Evolutionary conservation across 164 flowering plant genomes (phyloP), one percentile per base, ranked within the genome.

Genomic region (Houttuynia cordata): DNA sequence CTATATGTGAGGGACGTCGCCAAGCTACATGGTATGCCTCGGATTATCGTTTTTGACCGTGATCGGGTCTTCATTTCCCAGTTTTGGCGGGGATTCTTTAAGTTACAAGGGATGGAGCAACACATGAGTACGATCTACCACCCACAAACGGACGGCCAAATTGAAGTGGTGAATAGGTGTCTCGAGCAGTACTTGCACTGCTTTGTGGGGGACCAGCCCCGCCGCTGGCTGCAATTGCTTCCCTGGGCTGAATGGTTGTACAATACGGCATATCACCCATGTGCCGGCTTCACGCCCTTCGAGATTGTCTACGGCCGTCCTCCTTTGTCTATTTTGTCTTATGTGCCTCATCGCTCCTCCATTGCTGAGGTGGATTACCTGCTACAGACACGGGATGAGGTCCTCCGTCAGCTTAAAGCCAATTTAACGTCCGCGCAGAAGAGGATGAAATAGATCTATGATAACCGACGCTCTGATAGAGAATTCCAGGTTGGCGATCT

Each of bases 101-200:
- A 18, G 9, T 19, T 20, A 5, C 20, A 15, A 22, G 51, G 61
- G 7, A 2, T 50, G 19, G n/a, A 7, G 6, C 23, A 39, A 7
- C 47, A 59, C 0, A 37, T 37, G 13, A 18, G n/a, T 7, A 30
- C 37, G 2, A 6, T 10, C 50, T 7, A 39, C 14, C 61, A 59
- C 49, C 50, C 50, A 7, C 61, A 59, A 4, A 59, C 51, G 49
- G 61, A n/a, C n/a, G n/a, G n/a, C n/a, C n/a, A n/a, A n/a, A n/a
- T n/a, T n/a, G n/a, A 59, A 13, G 24, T 37, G 12, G 23, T 59
- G 8, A 59, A 59, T 4, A 41, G 42, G 9, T 57, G 42, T 17
- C 17, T 57, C 12, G 60, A 57, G 20, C 22, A 21, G 17, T 25
- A 53, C n/a, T 10, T 53, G 1, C 22, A 23, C 3, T 53, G 56